Percentiles rank a stretch among this genome's conserved stretches.
phyloP scores from a whole-genome alignment of 345 rosid species.

The Eutrema heterophyllum region DNA sequence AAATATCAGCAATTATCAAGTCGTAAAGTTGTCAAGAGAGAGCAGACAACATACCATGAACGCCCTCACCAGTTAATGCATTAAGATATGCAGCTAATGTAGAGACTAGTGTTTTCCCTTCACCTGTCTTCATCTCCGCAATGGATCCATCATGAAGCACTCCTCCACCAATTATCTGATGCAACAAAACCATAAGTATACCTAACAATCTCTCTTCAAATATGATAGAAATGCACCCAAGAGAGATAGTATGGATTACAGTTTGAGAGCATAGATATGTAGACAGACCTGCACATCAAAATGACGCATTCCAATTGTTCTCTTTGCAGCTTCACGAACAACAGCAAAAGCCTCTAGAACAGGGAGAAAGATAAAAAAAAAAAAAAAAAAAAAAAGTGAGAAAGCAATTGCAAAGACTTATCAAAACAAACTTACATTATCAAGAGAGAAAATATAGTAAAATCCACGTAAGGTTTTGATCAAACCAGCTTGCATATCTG shows the following conservation, averaged over 20 bases:
- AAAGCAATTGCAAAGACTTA: not conserved
- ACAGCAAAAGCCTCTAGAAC: slow-evolving; percentile 83
- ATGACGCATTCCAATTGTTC: slow-evolving; percentile 99
- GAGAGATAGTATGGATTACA: not conserved
- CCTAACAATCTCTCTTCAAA: slow-evolving; percentile 10
- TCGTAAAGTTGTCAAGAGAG: not conserved
- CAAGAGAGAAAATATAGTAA: not conserved
- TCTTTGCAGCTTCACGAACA: slow-evolving; percentile 93
- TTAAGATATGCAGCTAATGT: slow-evolving; percentile 96
- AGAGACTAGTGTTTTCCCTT: slow-evolving; percentile 93
- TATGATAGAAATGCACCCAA: not conserved
- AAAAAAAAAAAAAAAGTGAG: not conserved
- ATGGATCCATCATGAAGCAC: slow-evolving; percentile 97
- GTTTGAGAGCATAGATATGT: not conserved
- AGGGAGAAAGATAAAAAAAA: not conserved
- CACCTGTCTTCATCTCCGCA: slow-evolving; percentile 98
- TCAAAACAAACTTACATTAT: not conserved
- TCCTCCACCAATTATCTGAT: slow-evolving; percentile 90
- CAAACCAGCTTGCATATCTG: slow-evolving; percentile 88
- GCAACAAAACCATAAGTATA: slow-evolving; percentile 20
- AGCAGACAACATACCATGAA: slow-evolving; percentile 67
- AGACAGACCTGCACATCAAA: slow-evolving; percentile 88
- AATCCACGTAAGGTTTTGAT: not conserved
- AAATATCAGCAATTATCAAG: not conserved
- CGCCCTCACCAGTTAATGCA: slow-evolving; percentile 90